A percentile compares a stretch with the other conserved stretches of the same genome.
Evolutionary conservation across 2,329 filamentous ascomycete genomes (phyloP).

Genomic region (Chaetomium strumarium): DNA sequence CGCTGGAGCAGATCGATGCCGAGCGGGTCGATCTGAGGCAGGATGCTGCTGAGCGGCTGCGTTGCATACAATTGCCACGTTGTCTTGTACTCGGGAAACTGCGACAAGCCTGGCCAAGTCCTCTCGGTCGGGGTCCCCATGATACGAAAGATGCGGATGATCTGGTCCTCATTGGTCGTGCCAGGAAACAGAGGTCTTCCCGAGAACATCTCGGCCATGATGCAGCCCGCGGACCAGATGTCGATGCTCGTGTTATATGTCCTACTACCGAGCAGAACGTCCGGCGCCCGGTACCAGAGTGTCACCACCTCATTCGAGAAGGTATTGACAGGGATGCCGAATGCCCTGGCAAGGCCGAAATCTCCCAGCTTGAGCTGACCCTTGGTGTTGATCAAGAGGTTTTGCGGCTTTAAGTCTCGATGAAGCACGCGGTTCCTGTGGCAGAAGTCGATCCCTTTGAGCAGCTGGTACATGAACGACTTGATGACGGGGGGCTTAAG

Average conservation of each 20-base stretch:
- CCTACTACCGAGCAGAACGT: conserved; percentile 85
- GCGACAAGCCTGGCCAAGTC: conserved; percentile 90
- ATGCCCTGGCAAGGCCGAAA: conserved; percentile 88
- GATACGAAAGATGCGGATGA: conserved; percentile 93
- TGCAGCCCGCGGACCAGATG: conserved; percentile 98
- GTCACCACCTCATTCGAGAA: conserved; percentile 98
- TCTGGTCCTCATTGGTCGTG: conserved; percentile 96
- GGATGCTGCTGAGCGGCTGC: conserved; percentile 77
- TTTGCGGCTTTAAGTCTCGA: conserved; percentile 92
- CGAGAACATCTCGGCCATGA: conserved; percentile 99
- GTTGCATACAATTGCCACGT: conserved; percentile 93
- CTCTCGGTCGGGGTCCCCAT: conserved; percentile 97
- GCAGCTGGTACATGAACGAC: conserved; percentile 97
- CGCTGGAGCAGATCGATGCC: conserved; percentile 82
- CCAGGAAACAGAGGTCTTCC: conserved; percentile 92
- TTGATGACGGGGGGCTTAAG: conserved; percentile 90
- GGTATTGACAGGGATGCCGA: conserved; percentile 95
- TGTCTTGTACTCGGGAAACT: conserved; percentile 95
- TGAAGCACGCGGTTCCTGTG: conserved; percentile 96
- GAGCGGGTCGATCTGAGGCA: conserved; percentile 82
- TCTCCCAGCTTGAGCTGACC: conserved; percentile 88
- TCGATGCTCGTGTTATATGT: conserved; percentile 99
- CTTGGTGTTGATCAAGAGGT: conserved; percentile 89
- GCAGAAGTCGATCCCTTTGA: conserved; percentile 94
- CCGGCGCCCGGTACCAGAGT: conserved; percentile 93